These are phyloP conservation scores for Elaphomyces granulatus DNA, from an alignment of 495 filamentous ascomycete genomes.

Conservation along the genomic window DNA sequence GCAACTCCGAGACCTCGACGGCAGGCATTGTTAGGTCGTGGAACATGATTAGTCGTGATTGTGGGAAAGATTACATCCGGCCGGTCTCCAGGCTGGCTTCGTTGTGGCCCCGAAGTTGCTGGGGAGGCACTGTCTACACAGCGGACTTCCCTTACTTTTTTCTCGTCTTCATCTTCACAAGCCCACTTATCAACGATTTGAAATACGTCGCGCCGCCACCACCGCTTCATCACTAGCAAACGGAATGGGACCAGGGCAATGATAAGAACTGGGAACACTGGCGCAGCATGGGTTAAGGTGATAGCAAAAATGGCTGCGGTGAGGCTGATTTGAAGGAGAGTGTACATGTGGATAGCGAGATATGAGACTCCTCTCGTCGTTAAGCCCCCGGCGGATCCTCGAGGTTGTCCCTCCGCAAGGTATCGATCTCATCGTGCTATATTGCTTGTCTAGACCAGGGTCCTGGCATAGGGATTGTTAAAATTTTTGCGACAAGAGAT, in stretches of 20 bases:
- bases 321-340: slow-evolving; percentile 42
- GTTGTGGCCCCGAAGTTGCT: too few relatives aligned
- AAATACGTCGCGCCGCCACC: slow-evolving; percentile 48
- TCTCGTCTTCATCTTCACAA: slow-evolving; percentile 46
- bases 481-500: too few relatives aligned
- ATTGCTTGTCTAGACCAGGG: too few relatives aligned
- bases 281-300: slow-evolving; percentile 48
- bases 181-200: slow-evolving; percentile 56
- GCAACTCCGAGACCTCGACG: too few relatives aligned
- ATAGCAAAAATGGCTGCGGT: slow-evolving; percentile 49
- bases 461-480: too few relatives aligned
- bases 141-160: neutral
- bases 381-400: neutral
- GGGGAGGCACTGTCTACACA: too few relatives aligned
- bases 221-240: slow-evolving; percentile 45
- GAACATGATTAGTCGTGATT: too few relatives aligned
- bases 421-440: too few relatives aligned
- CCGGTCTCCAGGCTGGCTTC: too few relatives aligned
- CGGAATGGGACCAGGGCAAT: slow-evolving; percentile 51
- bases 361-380: slow-evolving; percentile 26
- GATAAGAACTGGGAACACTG: slow-evolving; percentile 53
- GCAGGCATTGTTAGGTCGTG: too few relatives aligned
- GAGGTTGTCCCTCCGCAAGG: too few relatives aligned
- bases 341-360: slow-evolving; percentile 47
- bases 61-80: too few relatives aligned